phyloP scores from a whole-genome alignment of 2,329 filamentous ascomycete genomes.

The Fusarium lyarnte region DNA sequence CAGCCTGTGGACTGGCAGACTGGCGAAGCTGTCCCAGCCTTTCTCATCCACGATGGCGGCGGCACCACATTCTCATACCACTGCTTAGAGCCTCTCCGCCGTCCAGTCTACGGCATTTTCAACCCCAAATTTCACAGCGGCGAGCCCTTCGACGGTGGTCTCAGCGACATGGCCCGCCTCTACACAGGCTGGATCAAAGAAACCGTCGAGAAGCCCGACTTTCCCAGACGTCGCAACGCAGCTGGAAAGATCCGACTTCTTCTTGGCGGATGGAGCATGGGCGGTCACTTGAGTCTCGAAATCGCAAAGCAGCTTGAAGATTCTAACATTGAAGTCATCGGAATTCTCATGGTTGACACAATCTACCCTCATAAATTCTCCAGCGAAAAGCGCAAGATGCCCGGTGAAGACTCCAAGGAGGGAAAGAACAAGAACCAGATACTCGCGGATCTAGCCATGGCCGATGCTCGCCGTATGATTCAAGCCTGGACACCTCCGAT shows the following conservation, averaged over 20 bases:
- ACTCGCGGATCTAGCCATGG: constrained; percentile 52
- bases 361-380: constrained; percentile 48
- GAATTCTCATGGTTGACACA: constrained; percentile 64
- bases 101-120: constrained; percentile 62
- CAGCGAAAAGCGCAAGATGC: constrained; percentile 12
- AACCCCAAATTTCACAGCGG: constrained; percentile 63
- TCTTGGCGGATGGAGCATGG: constrained; percentile 66
- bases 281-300: constrained; percentile 62
- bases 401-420: constrained; percentile 35
- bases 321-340: constrained; percentile 52
- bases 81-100: constrained; percentile 59
- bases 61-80: constrained; percentile 69
- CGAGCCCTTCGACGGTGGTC: constrained; percentile 59
- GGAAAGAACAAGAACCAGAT: constrained; percentile 50
- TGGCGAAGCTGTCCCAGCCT: constrained; percentile 54
- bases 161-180: constrained; percentile 63
- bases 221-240: constrained; percentile 41
- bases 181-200: constrained; percentile 59
- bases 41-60: constrained; percentile 70
- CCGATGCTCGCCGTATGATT: constrained; percentile 54
- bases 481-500: constrained; percentile 52
- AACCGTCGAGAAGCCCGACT: constrained; percentile 45
- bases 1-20: constrained; percentile 48
- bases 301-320: constrained; percentile 58
- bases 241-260: constrained; percentile 53